Evolutionary conservation across 1,284 basidiomycete species (phyloP), one percentile per base, ranked within the genome.

Genomic region (Agroathelia rolfsii): DNA sequence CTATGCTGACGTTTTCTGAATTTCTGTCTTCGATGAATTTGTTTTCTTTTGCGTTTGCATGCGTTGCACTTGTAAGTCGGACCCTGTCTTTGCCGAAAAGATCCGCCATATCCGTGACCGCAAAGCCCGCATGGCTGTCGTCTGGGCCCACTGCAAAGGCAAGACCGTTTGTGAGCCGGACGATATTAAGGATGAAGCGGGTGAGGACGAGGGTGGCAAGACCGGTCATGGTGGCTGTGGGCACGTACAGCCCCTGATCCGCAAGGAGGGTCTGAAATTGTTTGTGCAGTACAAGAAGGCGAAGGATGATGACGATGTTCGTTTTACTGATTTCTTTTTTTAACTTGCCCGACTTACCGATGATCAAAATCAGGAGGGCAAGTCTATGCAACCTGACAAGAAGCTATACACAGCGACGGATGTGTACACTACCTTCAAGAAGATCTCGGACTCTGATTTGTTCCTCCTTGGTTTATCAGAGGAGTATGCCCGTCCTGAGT

Each of bases 221-320:
- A 81, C 76, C 48, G 86, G 88, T 1, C 95, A 98, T 44, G 93
- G 92, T 23, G 95, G 95, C 21, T 98, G 95, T 59, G 95, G 95
- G 30, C 88, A 92, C 47, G 56, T 73, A 8, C 95, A 99, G 58
- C 95, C 95, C 3, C 66, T 76, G 36, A 78, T 97, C 48, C 68
- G 95, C 43, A 96, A 94, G 58, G 94, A 99, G 55, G 95, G 89
- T 5, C 59, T 98, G 41, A 97, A 97, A 62, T 66, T 98, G 21
- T 94, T 92, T 51, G 76, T 90, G n/a, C 87, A 94, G 45, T 95
- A 94, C 69, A 95, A 94, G 61, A 84, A 86, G 48, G 64, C 77
- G 13, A 92, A 90, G 58, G 85, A 89, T 41, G 92, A 96, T 44
- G 92, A 93, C 39, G 93, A 93, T 65, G 85, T 86, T 51, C 39